phyloP scores from a whole-genome alignment of 2,329 filamentous ascomycete species.

The Camillea tinctor region DNA sequence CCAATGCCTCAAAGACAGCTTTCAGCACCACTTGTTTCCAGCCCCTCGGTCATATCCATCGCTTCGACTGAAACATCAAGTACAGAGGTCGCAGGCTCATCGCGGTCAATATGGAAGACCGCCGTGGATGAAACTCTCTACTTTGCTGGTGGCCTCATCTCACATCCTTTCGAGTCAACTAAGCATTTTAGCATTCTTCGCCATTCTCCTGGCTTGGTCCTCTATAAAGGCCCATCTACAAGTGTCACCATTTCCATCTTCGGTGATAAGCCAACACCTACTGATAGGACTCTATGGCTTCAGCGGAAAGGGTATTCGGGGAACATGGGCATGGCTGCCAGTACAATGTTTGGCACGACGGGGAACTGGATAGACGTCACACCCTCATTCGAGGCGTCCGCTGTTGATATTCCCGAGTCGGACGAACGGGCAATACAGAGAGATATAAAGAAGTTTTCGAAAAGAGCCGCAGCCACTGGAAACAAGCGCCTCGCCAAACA shows the following conservation, averaged over 20 bases:
- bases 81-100: constrained; percentile 3
- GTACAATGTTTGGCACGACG: constrained; percentile 59
- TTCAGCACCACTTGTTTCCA: constrained; percentile 20
- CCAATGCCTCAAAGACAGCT: constrained; percentile 13
- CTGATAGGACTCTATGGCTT: constrained; percentile 61
- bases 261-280: constrained; percentile 54
- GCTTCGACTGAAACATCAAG: constrained; percentile 6
- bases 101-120: constrained; percentile 42
- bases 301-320: constrained; percentile 68
- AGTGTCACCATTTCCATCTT: constrained; percentile 65
- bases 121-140: constrained; percentile 60
- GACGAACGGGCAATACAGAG: constrained; percentile 68
- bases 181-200: constrained; percentile 66
- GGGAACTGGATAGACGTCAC: constrained; percentile 68
- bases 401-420: constrained; percentile 48
- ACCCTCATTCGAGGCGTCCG: constrained; percentile 46
- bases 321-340: constrained; percentile 65
- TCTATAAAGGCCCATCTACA: constrained; percentile 65
- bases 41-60: constrained; percentile 13
- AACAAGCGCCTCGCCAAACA: constrained; percentile 48
- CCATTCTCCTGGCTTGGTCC: constrained; percentile 62
- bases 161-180: constrained; percentile 62
- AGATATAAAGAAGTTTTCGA: constrained; percentile 63
- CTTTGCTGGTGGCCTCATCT: constrained; percentile 63
- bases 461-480: constrained; percentile 50